Evolutionary conservation across 768 basidiomycete genomes (phyloP).

Genomic region (Mycena rebaudengoi): DNA sequence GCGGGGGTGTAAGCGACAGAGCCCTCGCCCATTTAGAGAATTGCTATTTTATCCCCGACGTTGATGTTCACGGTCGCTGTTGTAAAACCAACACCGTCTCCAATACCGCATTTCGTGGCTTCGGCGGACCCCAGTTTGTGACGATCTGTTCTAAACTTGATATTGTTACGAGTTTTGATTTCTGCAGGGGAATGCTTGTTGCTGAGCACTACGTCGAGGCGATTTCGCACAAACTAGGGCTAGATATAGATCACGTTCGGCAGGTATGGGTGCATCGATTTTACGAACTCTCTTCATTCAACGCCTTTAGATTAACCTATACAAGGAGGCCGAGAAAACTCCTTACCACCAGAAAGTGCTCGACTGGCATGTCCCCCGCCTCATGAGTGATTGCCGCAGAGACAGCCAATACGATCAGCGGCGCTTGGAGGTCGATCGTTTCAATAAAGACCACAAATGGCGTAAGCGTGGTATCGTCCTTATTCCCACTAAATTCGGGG

Average conservation of each 20-base stretch:
- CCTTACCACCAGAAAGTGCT: conserved; percentile 29
- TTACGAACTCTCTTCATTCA: background rate
- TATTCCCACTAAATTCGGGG: conserved; percentile 28
- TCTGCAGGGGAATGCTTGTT: conserved; percentile 26
- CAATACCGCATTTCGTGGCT: conserved; percentile 25
- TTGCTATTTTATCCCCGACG: conserved; percentile 27
- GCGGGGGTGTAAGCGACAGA: conserved; percentile 27
- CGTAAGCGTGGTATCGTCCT: conserved; percentile 28
- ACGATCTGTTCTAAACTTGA: too few relatives aligned
- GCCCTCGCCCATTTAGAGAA: conserved; percentile 29
- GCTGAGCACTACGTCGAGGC: conserved; percentile 30
- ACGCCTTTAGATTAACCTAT: conserved; percentile 22
- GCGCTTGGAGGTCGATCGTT: conserved; percentile 21
- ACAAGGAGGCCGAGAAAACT: conserved; percentile 29
- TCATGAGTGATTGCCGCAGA: conserved; percentile 26
- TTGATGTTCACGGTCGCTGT: conserved; percentile 25
- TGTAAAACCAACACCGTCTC: conserved; percentile 30
- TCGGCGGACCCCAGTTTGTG: conserved; percentile 27
- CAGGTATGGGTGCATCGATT: conserved; percentile 17
- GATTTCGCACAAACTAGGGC: conserved; percentile 23
- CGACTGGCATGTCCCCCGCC: conserved; percentile 28
- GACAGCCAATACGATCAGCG: conserved; percentile 26
- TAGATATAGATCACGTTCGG: conserved; percentile 28
- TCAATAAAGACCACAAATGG: conserved; percentile 31
- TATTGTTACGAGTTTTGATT: background rate